These are phyloP conservation scores for Ustilaginoidea virens DNA, from an alignment of 2,329 filamentous ascomycete genomes.

Conservation along the genomic window DNA sequence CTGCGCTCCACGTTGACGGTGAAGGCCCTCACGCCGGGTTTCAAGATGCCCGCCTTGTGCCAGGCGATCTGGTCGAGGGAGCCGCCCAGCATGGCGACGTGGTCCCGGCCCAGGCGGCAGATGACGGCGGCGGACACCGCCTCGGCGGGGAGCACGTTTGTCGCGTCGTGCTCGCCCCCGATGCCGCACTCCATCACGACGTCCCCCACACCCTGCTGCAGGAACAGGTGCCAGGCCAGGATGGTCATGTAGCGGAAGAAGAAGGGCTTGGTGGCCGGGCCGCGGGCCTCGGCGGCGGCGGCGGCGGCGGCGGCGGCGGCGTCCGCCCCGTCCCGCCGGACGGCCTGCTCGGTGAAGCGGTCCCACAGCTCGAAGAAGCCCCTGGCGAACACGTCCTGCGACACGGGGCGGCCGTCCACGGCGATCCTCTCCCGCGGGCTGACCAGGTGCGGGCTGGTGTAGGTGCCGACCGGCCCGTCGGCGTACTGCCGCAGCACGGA, in stretches of 20 bases:
- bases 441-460: conserved; percentile 74
- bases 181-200: conserved; percentile 90
- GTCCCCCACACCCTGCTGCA: conserved; percentile 57
- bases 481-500: conserved; percentile 48
- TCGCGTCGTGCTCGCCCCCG: conserved; percentile 84
- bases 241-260: conserved; percentile 90
- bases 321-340: conserved; percentile 19
- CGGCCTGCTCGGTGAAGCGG: conserved; percentile 26
- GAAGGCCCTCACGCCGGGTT: conserved; percentile 33
- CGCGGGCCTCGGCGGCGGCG: conserved; percentile 28
- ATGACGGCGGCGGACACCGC: conserved; percentile 58
- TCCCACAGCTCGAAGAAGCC: conserved; percentile 85
- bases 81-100: conserved; percentile 63
- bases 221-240: conserved; percentile 71
- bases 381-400: conserved; percentile 50
- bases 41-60: conserved; percentile 87
- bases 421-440: conserved; percentile 74
- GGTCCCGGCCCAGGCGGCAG: conserved; percentile 72
- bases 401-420: conserved; percentile 58
- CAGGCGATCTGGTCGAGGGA: conserved; percentile 72
- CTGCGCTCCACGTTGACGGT: conserved; percentile 13
- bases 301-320: conserved; percentile 19
- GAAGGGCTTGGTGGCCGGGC: conserved; percentile 57
- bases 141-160: conserved; percentile 56
- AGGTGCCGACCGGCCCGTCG: conserved; percentile 49